These are phyloP conservation scores for Microbotryum saponariae DNA, from an alignment of 1,284 basidiomycete species.

Conservation along the genomic window DNA sequence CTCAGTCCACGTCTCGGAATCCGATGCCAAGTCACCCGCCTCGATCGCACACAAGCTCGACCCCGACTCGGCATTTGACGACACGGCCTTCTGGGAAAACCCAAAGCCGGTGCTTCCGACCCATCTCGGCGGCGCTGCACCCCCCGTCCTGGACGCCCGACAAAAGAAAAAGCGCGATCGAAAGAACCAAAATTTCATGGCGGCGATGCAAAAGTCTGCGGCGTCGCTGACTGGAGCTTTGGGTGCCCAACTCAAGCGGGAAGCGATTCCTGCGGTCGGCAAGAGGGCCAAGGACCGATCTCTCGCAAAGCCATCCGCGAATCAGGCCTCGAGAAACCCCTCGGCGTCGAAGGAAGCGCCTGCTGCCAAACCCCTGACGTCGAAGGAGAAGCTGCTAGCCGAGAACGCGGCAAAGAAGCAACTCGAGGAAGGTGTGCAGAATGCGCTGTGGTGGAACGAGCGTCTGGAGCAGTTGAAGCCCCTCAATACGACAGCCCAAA, in stretches of 20 bases:
- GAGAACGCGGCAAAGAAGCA: constrained; percentile 49
- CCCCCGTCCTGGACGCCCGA: constrained; percentile 33
- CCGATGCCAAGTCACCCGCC: constrained; percentile 32
- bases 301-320: constrained; percentile 16
- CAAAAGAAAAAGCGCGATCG: constrained; percentile 44
- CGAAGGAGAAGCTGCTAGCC: constrained; percentile 43
- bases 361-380: constrained; percentile 27
- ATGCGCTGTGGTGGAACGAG: constrained; percentile 49
- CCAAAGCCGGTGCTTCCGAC: constrained; percentile 50
- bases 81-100: constrained; percentile 56
- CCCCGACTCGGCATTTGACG: constrained; percentile 47
- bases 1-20: constrained; percentile 41
- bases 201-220: constrained; percentile 52
- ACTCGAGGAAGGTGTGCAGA: constrained; percentile 42
- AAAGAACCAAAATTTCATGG: constrained; percentile 53
- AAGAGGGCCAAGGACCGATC: constrained; percentile 16
- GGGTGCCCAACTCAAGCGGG: constrained; percentile 50
- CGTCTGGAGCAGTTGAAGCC: constrained; percentile 44
- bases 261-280: constrained; percentile 47
- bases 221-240: constrained; percentile 56
- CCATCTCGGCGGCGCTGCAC: constrained; percentile 49
- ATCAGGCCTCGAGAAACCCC: constrained; percentile 37
- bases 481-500: constrained; percentile 34
- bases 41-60: constrained; percentile 41
- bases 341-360: constrained; percentile 13